A percentile compares a stretch with the other conserved stretches of the same genome.
Conservation (phyloP, 2,329 filamentous ascomycete species). For the Aspergillus terreus region DNA sequence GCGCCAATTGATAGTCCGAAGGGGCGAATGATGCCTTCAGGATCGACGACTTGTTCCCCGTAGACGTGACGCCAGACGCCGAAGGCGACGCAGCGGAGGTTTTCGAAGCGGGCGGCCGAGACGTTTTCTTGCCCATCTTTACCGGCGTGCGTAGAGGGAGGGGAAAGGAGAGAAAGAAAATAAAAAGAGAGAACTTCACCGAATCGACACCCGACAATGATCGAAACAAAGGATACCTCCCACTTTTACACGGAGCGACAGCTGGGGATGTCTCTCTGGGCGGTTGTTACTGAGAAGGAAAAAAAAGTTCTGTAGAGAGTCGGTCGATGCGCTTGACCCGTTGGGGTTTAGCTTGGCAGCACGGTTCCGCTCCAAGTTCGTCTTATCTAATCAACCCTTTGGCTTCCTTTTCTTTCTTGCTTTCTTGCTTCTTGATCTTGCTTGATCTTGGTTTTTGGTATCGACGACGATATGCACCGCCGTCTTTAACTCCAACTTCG, state of each 20-base stretch:
- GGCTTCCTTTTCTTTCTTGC: not conserved
- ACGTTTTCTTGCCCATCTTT: slow-evolving; percentile 47
- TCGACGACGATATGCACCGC: not conserved
- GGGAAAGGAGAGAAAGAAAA: not conserved
- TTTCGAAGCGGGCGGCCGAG: slow-evolving; percentile 41
- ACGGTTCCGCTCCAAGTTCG: slow-evolving; percentile 11
- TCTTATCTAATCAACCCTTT: slow-evolving; percentile 32
- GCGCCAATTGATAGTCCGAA: slow-evolving; percentile 48
- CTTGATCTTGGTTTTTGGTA: too few species aligned
- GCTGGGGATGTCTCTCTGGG: slow-evolving; percentile 15
- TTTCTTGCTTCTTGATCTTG: too few species aligned
- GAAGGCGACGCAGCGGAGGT: slow-evolving; percentile 39
- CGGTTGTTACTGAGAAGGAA: slow-evolving; percentile 30
- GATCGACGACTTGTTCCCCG: slow-evolving; percentile 46
- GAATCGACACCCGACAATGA: slow-evolving; percentile 2
- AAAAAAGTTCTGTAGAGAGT: slow-evolving; percentile 42
- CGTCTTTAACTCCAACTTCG: not conserved
- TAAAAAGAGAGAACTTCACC: slow-evolving; percentile 2
- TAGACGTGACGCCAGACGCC: slow-evolving; percentile 32
- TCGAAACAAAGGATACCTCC: slow-evolving; percentile 6
- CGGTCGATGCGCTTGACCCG: slow-evolving; percentile 27
- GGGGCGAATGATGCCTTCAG: slow-evolving; percentile 49
- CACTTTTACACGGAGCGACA: slow-evolving; percentile 15
- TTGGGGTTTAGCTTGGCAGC: slow-evolving; percentile 22
- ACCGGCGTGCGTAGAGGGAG: slow-evolving; percentile 6